Conservation (phyloP, 352 stramenopile genomes). For the Pythium phragmitis region DNA sequence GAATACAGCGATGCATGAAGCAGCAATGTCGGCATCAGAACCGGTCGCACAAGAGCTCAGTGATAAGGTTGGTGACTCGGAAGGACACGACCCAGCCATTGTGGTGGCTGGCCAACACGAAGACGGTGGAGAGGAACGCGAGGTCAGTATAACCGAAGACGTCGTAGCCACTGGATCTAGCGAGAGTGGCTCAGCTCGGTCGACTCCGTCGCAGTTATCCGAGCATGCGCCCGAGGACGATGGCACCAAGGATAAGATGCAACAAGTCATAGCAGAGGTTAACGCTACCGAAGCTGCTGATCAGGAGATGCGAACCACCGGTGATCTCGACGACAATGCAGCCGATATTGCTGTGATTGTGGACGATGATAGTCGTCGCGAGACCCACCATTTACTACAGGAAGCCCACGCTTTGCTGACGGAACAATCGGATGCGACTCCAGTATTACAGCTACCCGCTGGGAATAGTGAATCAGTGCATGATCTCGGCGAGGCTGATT, state of each 20-base stretch:
- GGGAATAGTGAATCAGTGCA: background rate
- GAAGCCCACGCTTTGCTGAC: slow-evolving; percentile 39
- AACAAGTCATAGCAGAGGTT: slow-evolving; percentile 11
- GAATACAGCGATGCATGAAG: too few relatives aligned
- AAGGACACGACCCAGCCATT: too few relatives aligned
- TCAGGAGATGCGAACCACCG: background rate
- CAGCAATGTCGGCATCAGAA: too few relatives aligned
- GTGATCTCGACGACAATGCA: slow-evolving; percentile 5
- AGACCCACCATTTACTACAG: slow-evolving; percentile 40
- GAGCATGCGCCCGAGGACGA: background rate
- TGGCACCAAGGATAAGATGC: background rate
- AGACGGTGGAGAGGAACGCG: too few relatives aligned
- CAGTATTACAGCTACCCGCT: too few relatives aligned
- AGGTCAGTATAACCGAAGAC: too few relatives aligned
- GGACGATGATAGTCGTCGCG: slow-evolving; percentile 29
- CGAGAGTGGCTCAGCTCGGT: background rate
- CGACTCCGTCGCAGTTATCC: background rate
- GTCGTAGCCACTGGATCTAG: background rate
- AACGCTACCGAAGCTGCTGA: background rate
- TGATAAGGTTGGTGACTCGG: too few relatives aligned
- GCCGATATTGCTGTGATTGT: background rate
- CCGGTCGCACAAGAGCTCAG: too few relatives aligned
- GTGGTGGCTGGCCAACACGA: too few relatives aligned
- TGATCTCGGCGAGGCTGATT: background rate
- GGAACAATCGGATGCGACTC: background rate